phyloP scores from a whole-genome alignment of 169 alveolate genomes.

The Toxoplasma gondii region DNA sequence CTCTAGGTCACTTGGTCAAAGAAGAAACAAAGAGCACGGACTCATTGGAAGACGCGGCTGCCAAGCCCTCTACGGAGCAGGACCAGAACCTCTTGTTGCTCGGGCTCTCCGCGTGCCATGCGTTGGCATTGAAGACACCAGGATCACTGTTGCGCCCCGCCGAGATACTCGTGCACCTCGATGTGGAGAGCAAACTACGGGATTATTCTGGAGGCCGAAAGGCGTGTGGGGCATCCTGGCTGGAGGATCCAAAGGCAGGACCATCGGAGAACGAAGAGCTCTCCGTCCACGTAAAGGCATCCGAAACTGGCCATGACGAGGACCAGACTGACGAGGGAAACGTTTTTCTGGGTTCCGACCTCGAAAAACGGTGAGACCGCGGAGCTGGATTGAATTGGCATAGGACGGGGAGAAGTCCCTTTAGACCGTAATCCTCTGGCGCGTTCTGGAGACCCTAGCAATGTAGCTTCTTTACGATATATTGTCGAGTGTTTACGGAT shows the following conservation, averaged over 20 bases:
- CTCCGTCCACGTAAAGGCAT: not conserved
- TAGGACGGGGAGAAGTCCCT: too few species aligned
- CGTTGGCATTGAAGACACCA: not conserved
- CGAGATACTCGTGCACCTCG: not conserved
- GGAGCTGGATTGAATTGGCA: not conserved
- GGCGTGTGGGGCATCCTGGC: not conserved
- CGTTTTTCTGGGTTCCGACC: not conserved
- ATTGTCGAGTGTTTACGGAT: too few species aligned
- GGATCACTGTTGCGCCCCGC: not conserved
- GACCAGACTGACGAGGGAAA: not conserved
- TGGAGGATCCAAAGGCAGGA: not conserved
- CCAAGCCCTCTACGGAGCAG: too few species aligned
- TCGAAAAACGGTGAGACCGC: not conserved
- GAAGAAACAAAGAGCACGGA: too few species aligned
- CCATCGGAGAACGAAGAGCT: not conserved
- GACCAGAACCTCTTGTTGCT: not conserved
- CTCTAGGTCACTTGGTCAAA: too few species aligned
- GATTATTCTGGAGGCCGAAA: not conserved
- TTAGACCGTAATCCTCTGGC: too few species aligned
- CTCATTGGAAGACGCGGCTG: too few species aligned
- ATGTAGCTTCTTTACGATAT: too few species aligned
- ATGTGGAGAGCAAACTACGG: not conserved
- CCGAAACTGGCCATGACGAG: not conserved
- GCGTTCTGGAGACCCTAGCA: too few species aligned
- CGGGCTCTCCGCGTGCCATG: constrained; percentile 3